Base-by-base conservation (phyloP, 1,139 yeast genomes). In the Suhomyces coccinellae region DNA sequence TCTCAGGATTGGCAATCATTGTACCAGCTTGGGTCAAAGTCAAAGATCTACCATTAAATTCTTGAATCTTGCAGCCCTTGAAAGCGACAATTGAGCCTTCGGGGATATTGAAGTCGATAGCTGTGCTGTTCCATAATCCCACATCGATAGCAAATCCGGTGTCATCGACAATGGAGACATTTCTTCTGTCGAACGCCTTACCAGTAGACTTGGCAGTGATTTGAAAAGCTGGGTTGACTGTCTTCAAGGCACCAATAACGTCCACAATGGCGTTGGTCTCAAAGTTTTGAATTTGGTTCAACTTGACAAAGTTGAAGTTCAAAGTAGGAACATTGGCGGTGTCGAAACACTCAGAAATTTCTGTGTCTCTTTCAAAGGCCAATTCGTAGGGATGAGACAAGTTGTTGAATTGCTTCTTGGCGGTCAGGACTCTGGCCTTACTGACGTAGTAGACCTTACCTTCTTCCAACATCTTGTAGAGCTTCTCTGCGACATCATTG, bases 181-280 rank as follows among this genome's bases (percentile, higher is more conserved):
- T 96, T 65, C 99, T 86, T 69, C 96, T 87, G 59, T 89, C 93
- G 61, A 85, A 91, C 3, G 93, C 88, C 60, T 88, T 87, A 43
- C 97, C 97, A 6, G 91, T 81, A 8, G 95, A 82, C 65, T 86
- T 89, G n/a, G 99, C 88, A n/a, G 89, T 83, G 58, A 93, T 82
- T 65, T 87, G 90, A 56, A 79, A 82, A 35, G 80, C 77, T 29
- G 88, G 93, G 48, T 80, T 81, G 34, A 91, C 87, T 15, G 81
- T 82, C 64, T 86, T 85, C 53, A 91, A 71, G 17, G 90, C 86
- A 47, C 97, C 99, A 51, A 93, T 77, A 14, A 89, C 95, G 63
- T 95, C 99, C 45, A 90, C 77, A 29, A 84, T 75, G 3, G 89
- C 69, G 58, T 87, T 88, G 34, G 83, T 78, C 52, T 88, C 96